Percentiles rank a stretch among this genome's conserved stretches.
Evolutionary conservation across 345 rosid species (phyloP).

Genomic region (Brassica rapa): DNA sequence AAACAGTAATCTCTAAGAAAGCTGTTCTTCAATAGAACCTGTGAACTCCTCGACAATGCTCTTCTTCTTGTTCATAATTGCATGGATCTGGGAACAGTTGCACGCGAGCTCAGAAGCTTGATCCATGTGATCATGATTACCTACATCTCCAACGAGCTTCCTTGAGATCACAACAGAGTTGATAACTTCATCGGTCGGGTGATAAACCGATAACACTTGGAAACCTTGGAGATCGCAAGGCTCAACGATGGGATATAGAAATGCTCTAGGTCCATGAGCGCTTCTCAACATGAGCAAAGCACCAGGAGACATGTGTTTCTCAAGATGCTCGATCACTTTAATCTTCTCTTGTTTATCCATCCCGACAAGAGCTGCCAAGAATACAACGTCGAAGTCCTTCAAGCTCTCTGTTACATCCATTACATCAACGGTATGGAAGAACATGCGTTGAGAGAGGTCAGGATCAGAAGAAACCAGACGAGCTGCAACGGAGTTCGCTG

Average conservation of each 20-base stretch:
- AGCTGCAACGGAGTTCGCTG: conserved; percentile 62
- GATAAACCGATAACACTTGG: conserved; percentile 70
- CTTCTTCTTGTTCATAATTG: conserved; percentile 37
- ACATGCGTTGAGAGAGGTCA: conserved; percentile 64
- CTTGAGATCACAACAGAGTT: conserved; percentile 45
- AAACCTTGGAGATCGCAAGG: conserved; percentile 68
- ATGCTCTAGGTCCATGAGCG: conserved; percentile 78
- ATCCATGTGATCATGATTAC: neutral
- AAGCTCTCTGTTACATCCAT: conserved; percentile 56
- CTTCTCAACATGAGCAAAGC: conserved; percentile 70
- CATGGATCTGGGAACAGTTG: conserved; percentile 37
- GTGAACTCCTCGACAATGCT: conserved; percentile 32
- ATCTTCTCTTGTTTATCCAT: conserved; percentile 73
- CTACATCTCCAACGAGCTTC: conserved; percentile 33
- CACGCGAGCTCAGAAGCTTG: conserved; percentile 15
- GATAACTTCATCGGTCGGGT: conserved; percentile 78
- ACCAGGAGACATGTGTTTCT: conserved; percentile 75
- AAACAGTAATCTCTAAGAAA: neutral
- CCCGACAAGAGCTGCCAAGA: conserved; percentile 93
- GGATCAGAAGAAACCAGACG: conserved; percentile 50
- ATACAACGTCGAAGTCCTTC: conserved; percentile 73
- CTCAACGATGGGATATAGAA: conserved; percentile 79
- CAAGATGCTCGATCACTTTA: conserved; percentile 63
- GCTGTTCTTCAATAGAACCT: conserved; percentile 23
- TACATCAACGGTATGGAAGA: conserved; percentile 68